Evolutionary conservation across 441 rosid genomes (phyloP).

Genomic region (Dalechampia spathulata): DNA sequence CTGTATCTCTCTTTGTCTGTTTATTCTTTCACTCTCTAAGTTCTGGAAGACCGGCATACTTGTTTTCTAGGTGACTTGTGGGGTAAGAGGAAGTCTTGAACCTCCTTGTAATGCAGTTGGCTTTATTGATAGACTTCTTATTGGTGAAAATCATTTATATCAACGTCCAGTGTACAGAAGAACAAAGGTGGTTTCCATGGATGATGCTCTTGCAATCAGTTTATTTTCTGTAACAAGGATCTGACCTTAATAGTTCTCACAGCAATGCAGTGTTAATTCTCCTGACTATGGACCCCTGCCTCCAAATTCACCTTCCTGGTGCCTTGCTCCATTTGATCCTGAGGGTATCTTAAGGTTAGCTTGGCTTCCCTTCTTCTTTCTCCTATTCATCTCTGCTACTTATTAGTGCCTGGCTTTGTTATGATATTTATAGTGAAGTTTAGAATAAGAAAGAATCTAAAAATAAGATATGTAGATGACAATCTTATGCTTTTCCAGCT

Average conservation of each 20-base stretch:
- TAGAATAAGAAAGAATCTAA: constrained; percentile 1
- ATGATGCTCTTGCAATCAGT: background rate
- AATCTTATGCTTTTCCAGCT: background rate
- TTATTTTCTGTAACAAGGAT: background rate
- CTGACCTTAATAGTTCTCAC: constrained; percentile 8
- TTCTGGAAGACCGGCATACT: background rate
- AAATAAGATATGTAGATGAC: background rate
- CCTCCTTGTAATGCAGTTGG: constrained; percentile 70
- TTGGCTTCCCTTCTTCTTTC: background rate
- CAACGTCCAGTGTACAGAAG: constrained; percentile 47
- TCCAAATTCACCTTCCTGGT: constrained; percentile 51
- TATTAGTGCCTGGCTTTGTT: background rate
- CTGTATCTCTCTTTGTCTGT: background rate
- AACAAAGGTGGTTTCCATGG: constrained; percentile 41
- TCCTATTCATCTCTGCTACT: background rate
- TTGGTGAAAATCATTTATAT: constrained; percentile 51
- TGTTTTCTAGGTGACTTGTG: constrained; percentile 42
- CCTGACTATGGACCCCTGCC: constrained; percentile 60
- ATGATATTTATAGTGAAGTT: background rate
- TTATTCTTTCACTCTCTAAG: background rate
- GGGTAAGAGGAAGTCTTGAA: constrained; percentile 48
- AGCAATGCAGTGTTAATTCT: constrained; percentile 65
- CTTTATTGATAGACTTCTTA: constrained; percentile 39
- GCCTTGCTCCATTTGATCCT: constrained; percentile 65
- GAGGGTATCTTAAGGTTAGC: constrained; percentile 53